Conservation (phyloP, 2,329 filamentous ascomycete genomes). For the Drechmeria coniospora region DNA sequence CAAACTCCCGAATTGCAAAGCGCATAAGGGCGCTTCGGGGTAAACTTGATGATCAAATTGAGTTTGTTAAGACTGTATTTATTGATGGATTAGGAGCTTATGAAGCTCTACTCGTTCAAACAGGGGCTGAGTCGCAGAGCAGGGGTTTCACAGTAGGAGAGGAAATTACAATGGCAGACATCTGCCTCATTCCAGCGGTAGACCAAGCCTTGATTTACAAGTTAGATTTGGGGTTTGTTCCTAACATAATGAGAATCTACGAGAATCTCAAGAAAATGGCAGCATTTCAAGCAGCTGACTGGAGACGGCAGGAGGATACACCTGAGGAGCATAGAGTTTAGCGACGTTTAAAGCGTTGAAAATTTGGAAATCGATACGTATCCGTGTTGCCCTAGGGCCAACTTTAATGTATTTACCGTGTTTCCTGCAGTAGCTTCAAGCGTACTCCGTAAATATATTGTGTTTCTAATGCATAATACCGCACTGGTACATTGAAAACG, state of each 20-base stretch:
- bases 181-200: not conserved
- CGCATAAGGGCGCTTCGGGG: not conserved
- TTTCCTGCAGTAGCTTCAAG: no score
- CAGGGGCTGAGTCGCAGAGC: not conserved
- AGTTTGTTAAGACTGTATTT: not conserved
- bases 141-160: not conserved
- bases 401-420: not conserved
- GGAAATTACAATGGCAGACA: not conserved
- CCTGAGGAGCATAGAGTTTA: not conserved
- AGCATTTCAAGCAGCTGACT: not conserved
- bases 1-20: not conserved
- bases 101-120: not conserved
- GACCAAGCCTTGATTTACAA: not conserved
- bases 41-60: not conserved
- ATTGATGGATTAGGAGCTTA: not conserved
- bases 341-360: not conserved
- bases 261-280: not conserved
- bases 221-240: not conserved
- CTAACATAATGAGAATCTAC: not conserved
- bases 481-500: no score
- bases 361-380: no score
- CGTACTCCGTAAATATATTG: no score
- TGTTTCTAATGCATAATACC: no score
- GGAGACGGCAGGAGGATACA: not conserved
- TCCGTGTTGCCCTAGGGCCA: no score